A percentile compares a stretch with the other conserved stretches of the same genome.
These are phyloP conservation scores for Hymenoscyphus albidus DNA, from an alignment of 2,329 filamentous ascomycete species.

Conservation along the genomic window DNA sequence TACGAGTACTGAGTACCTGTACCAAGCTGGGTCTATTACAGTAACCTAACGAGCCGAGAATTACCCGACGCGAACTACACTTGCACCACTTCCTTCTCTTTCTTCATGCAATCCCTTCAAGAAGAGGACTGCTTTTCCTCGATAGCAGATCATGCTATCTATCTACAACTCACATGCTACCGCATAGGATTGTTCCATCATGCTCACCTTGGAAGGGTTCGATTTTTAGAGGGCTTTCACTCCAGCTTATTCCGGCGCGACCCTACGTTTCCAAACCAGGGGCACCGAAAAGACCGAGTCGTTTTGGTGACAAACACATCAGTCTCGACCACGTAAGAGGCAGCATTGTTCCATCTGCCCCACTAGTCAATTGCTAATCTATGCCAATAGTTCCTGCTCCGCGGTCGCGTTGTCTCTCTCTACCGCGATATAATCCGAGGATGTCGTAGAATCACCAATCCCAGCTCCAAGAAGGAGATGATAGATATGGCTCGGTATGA, in stretches of 20 bases:
- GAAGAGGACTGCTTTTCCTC: background rate
- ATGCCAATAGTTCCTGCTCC: conserved; percentile 52
- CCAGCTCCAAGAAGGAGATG: conserved; percentile 51
- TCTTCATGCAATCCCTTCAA: background rate
- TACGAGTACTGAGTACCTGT: too few species aligned
- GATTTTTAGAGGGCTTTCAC: background rate
- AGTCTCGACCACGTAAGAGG: conserved; percentile 55
- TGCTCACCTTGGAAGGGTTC: background rate
- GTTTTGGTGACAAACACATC: conserved; percentile 35
- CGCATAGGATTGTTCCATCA: background rate
- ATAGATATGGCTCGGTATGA: conserved; percentile 55
- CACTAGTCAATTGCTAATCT: background rate
- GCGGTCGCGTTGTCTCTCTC: conserved; percentile 50
- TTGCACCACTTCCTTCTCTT: background rate
- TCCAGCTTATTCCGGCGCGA: background rate
- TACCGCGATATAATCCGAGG: conserved; percentile 57
- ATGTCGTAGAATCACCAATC: conserved; percentile 49
- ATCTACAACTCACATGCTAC: conserved; percentile 4
- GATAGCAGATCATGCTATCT: conserved; percentile 5
- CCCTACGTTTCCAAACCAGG: conserved; percentile 2
- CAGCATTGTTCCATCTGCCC: background rate
- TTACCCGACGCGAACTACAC: too few species aligned
- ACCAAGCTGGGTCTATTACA: too few species aligned
- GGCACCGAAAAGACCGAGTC: conserved; percentile 2
- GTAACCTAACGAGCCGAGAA: too few species aligned